Evolutionary conservation across 768 basidiomycete genomes (phyloP).

Genomic region (Termitomyces sp.): DNA sequence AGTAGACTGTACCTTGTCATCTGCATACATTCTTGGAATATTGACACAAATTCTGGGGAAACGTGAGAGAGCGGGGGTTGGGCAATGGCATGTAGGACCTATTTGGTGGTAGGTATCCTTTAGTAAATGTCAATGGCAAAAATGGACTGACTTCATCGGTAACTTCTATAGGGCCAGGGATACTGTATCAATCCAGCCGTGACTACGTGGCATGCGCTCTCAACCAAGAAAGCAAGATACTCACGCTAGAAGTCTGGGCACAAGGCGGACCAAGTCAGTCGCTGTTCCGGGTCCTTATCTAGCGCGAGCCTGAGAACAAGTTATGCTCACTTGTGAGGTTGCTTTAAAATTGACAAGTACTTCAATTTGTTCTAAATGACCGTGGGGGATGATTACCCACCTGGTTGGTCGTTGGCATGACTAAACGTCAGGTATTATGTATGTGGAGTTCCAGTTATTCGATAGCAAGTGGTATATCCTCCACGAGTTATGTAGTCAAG

Average conservation of each 20-base stretch:
- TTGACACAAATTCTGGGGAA: conserved; percentile 74
- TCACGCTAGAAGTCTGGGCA: conserved; percentile 17
- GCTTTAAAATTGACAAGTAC: background rate
- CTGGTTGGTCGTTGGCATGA: conserved; percentile 4
- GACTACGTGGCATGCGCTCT: background rate
- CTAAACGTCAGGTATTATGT: background rate
- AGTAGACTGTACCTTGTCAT: conserved; percentile 53
- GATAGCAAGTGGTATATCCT: background rate
- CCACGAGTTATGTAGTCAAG: background rate
- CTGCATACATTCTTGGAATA: conserved; percentile 75
- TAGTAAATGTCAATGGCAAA: background rate
- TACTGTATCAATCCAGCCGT: conserved; percentile 21
- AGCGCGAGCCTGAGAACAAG: background rate
- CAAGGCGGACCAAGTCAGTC: background rate
- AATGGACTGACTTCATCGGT: conserved; percentile 22
- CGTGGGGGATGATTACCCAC: background rate
- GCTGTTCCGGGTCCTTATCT: background rate
- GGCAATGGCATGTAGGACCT: conserved; percentile 81
- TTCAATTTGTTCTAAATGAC: background rate
- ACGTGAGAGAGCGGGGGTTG: conserved; percentile 79
- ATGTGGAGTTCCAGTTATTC: background rate
- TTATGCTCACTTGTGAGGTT: conserved; percentile 9
- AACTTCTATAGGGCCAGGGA: conserved; percentile 52
- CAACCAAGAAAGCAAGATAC: background rate
- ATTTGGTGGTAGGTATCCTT: background rate